Base-by-base conservation (phyloP, 129 eudicot genomes). In the Flaveria robusta region DNA sequence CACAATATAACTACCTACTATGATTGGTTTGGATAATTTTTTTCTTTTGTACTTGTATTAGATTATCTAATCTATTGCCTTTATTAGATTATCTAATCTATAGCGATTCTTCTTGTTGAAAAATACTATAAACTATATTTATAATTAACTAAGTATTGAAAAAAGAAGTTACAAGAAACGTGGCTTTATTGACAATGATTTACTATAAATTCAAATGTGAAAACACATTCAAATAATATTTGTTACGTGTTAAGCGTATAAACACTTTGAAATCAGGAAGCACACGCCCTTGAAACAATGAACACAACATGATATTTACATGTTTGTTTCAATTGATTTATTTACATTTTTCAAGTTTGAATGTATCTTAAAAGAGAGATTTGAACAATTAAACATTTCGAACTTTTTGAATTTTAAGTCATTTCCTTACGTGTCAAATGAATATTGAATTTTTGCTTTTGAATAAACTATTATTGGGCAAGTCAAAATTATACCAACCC, bases 281-380 rank as follows among this genome's bases (percentile, higher is more conserved):
- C 22, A n/a, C 71, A 66, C 80, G 66, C 64, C 42, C 19, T 75
- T 64, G 39, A 46, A 49, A 20, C 39, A 24, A 66, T 22, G 55
- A 76, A 73, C 0, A 76, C 66, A 66, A 31, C 54, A 66, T 66
- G 58, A 70, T 49, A 55, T 77, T 43, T 77, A 27, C 45, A 19
- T 18, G 68, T 68, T 67, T 69, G 31, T n/a, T 59, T 45, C 15
- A 4, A 18, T 24, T 26, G 19, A 24, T 60, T 60, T 60, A 15
- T 26, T 60, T 60, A 27, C 39, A 12, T 13, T 26, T 56, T 75
- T 31, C 27, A 27, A 15, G 66, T 78, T 45, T 78, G 82, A 78
- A 70, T 59, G 71, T 50, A 78, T 78, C 77, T 31, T 20, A 60
- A 71, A 78, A 70, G 77, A 8, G 24, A 78, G 72, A 78, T 70